These are phyloP conservation scores for Fusarium musae DNA, from an alignment of 2,329 filamentous ascomycete genomes.

Conservation along the genomic window DNA sequence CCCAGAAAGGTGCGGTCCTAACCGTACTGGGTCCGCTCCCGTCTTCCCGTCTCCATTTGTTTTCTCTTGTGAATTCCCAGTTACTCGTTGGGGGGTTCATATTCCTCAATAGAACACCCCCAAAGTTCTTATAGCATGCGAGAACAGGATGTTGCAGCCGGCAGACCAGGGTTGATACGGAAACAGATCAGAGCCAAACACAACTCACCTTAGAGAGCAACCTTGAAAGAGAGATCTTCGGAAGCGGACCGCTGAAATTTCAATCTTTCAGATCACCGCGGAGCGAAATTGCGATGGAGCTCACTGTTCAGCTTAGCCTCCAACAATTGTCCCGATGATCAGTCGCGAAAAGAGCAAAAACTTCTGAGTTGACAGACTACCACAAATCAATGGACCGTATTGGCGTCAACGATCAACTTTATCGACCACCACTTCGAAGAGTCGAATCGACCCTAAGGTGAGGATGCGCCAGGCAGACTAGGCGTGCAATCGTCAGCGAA, in stretches of 20 bases:
- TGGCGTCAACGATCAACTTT: constrained; percentile 39
- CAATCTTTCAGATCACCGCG: constrained; percentile 30
- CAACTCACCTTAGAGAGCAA: constrained; percentile 31
- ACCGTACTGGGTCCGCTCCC: constrained; percentile 44
- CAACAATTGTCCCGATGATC: constrained; percentile 21
- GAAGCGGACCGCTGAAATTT: constrained; percentile 17
- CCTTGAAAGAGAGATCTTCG: constrained; percentile 17
- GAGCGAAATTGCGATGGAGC: constrained; percentile 40
- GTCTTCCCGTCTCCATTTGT: constrained; percentile 44
- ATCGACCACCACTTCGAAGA: constrained; percentile 33
- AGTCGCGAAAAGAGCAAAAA: not conserved
- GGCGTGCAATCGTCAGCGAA: constrained; percentile 33
- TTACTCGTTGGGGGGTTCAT: constrained; percentile 11
- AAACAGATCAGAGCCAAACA: constrained; percentile 8
- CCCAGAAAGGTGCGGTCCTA: constrained; percentile 41
- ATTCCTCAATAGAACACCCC: constrained; percentile 5
- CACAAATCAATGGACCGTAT: constrained; percentile 25
- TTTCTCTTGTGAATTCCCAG: constrained; percentile 32
- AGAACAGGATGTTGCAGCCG: not conserved
- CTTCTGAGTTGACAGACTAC: constrained; percentile 6
- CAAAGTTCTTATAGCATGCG: not conserved
- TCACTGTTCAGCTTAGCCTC: constrained; percentile 25
- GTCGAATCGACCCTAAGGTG: constrained; percentile 27
- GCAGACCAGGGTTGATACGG: not conserved
- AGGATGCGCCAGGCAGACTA: constrained; percentile 20